Percentiles rank a stretch among this genome's conserved stretches.
These are phyloP conservation scores for Rhodotorula taiwanensis DNA, from an alignment of 768 basidiomycete genomes.

Conservation along the genomic window DNA sequence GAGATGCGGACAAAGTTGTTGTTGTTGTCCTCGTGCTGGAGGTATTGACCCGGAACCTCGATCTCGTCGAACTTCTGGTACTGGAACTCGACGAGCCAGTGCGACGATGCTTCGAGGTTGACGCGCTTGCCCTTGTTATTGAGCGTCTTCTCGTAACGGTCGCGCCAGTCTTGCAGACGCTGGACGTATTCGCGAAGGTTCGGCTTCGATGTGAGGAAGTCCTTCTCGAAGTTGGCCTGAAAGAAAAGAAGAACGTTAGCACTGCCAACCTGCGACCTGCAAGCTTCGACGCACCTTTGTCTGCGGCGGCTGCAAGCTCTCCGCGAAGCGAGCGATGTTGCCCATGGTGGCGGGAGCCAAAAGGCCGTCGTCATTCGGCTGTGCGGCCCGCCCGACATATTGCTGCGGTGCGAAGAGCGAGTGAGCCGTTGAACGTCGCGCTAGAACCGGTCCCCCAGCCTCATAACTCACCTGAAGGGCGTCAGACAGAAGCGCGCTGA, in stretches of 20 bases:
- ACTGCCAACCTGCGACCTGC: too few relatives aligned
- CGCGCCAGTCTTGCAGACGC: slow-evolving; percentile 85
- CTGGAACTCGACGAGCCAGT: slow-evolving; percentile 95
- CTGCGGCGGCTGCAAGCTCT: slow-evolving; percentile 42
- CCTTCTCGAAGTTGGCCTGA: slow-evolving; percentile 82
- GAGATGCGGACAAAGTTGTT: slow-evolving; percentile 83
- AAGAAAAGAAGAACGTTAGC: neutral
- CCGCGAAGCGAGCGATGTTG: slow-evolving; percentile 47
- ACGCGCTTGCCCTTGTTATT: slow-evolving; percentile 67
- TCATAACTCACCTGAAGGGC: slow-evolving; percentile 61
- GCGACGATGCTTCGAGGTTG: slow-evolving; percentile 75
- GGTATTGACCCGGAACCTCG: slow-evolving; percentile 97
- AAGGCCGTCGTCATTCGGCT: slow-evolving; percentile 46
- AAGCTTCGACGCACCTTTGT: slow-evolving; percentile 40
- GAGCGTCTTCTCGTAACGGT: slow-evolving; percentile 74
- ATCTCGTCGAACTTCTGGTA: slow-evolving; percentile 96
- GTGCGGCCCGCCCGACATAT: slow-evolving; percentile 44
- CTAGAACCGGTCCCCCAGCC: slow-evolving; percentile 2
- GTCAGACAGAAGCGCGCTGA: slow-evolving; percentile 79
- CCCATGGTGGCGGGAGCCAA: slow-evolving; percentile 43
- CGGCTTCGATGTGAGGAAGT: slow-evolving; percentile 73
- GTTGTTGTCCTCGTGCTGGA: slow-evolving; percentile 94
- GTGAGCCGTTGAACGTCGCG: too few relatives aligned
- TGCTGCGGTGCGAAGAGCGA: slow-evolving; percentile 43
- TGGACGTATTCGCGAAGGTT: slow-evolving; percentile 79